These are phyloP conservation scores for Aciculosporium take DNA, from an alignment of 2,329 filamentous ascomycete species.

Conservation along the genomic window DNA sequence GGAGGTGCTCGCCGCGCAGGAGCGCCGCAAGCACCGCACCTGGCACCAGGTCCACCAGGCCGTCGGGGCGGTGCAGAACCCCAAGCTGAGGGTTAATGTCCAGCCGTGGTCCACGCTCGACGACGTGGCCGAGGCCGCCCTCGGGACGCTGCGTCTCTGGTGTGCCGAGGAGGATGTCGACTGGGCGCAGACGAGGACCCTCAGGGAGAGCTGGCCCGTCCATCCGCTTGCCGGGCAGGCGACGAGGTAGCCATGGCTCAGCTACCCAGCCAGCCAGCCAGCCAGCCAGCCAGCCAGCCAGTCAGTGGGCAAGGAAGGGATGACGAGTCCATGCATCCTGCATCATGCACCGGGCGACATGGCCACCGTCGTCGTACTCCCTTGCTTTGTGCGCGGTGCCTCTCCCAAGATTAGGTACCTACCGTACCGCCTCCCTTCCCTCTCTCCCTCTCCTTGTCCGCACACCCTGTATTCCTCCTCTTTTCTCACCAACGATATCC, in stretches of 20 bases:
- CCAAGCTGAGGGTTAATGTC: constrained; percentile 18
- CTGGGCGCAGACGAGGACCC: constrained; percentile 27
- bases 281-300: too few relatives aligned
- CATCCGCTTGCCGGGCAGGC: neutral
- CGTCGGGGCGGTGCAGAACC: constrained; percentile 16
- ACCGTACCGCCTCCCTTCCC: too few relatives aligned
- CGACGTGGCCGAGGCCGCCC: constrained; percentile 24
- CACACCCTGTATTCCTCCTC: too few relatives aligned
- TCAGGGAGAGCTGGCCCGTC: constrained; percentile 12
- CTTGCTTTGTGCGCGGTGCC: too few relatives aligned
- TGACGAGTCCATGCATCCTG: too few relatives aligned
- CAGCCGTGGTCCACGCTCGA: constrained; percentile 30
- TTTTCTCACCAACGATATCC: too few relatives aligned
- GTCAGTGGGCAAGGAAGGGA: too few relatives aligned
- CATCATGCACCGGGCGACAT: too few relatives aligned
- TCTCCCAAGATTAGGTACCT: too few relatives aligned
- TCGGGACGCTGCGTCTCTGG: constrained; percentile 29
- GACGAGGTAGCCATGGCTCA: neutral
- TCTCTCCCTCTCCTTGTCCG: too few relatives aligned
- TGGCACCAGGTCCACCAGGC: constrained; percentile 20
- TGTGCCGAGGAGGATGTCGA: constrained; percentile 29
- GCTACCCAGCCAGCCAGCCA: too few relatives aligned
- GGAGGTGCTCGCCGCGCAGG: constrained; percentile 13
- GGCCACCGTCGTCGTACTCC: too few relatives aligned
- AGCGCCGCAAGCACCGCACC: constrained; percentile 14